Evolutionary conservation across 164 flowering plant species (phyloP).

Genomic region (Berberis vulgaris): DNA sequence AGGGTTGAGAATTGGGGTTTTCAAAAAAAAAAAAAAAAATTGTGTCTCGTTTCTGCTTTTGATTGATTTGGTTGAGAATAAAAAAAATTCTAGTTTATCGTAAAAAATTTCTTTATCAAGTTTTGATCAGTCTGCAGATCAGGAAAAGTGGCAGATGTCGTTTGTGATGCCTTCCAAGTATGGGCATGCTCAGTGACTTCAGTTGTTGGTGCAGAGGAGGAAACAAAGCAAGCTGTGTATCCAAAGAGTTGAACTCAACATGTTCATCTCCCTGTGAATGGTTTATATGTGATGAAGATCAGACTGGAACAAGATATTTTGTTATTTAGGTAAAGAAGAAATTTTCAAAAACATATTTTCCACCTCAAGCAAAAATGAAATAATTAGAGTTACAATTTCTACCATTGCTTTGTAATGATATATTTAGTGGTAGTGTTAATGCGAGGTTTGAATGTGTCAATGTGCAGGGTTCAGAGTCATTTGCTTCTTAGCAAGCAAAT

Average conservation of each 20-base stretch:
- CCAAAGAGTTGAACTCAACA: conserved; percentile 68
- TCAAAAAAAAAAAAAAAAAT: too few species aligned
- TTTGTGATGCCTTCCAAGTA: too few species aligned
- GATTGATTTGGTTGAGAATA: too few species aligned
- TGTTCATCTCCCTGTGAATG: conserved; percentile 87
- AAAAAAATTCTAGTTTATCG: too few species aligned
- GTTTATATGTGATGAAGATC: conserved; percentile 89
- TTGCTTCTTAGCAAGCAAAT: conserved; percentile 99
- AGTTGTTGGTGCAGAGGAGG: conserved; percentile 94
- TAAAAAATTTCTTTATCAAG: too few species aligned
- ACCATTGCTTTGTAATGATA: not conserved
- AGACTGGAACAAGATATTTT: conserved; percentile 61
- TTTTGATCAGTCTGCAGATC: too few species aligned
- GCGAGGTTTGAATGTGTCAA: not conserved
- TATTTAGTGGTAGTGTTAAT: not conserved
- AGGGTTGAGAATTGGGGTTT: too few species aligned
- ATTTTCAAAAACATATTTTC: not conserved
- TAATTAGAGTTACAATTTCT: too few species aligned
- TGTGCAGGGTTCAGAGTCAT: conserved; percentile 87
- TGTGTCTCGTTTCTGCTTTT: too few species aligned
- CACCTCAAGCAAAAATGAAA: too few species aligned
- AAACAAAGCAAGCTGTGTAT: conserved; percentile 92
- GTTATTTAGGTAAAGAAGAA: conserved; percentile 63
- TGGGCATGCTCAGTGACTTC: conserved; percentile 86
- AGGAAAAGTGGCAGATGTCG: too few species aligned